Evolutionary conservation across 192 early-diverging fungal genomes (phyloP).

Genomic region (Umbelopsis sp.): DNA sequence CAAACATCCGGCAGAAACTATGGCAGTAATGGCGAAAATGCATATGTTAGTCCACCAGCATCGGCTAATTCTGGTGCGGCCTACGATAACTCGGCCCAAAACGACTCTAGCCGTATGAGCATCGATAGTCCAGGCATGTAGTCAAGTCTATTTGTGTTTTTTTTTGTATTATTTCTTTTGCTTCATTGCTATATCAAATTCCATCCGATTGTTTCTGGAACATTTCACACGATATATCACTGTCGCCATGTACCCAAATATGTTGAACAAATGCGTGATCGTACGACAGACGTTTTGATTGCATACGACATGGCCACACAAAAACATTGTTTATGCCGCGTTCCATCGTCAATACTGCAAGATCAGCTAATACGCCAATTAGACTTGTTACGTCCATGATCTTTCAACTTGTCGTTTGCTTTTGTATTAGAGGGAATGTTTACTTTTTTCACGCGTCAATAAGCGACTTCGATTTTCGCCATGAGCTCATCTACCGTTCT

Average conservation of each 20-base stretch:
- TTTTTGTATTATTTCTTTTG: neutral
- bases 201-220: slow-evolving; percentile 7
- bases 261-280: neutral
- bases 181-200: neutral
- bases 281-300: neutral
- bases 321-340: neutral
- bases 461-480: neutral
- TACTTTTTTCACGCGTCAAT: neutral
- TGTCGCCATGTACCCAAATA: slow-evolving; percentile 5
- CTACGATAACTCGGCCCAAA: neutral
- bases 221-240: slow-evolving; percentile 8
- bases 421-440: no score
- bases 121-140: slow-evolving; percentile 31
- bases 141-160: neutral
- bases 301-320: neutral
- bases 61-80: slow-evolving; percentile 16
- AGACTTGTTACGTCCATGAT: no score
- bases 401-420: no score
- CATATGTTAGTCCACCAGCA: slow-evolving; percentile 20
- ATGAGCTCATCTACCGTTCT: neutral
- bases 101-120: slow-evolving; percentile 25
- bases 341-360: no score
- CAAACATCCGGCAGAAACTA: neutral
- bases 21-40: slow-evolving; percentile 11
- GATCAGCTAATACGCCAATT: no score